Base-by-base conservation (phyloP, 2,329 filamentous ascomycete species). In the Elsinoe australis region DNA sequence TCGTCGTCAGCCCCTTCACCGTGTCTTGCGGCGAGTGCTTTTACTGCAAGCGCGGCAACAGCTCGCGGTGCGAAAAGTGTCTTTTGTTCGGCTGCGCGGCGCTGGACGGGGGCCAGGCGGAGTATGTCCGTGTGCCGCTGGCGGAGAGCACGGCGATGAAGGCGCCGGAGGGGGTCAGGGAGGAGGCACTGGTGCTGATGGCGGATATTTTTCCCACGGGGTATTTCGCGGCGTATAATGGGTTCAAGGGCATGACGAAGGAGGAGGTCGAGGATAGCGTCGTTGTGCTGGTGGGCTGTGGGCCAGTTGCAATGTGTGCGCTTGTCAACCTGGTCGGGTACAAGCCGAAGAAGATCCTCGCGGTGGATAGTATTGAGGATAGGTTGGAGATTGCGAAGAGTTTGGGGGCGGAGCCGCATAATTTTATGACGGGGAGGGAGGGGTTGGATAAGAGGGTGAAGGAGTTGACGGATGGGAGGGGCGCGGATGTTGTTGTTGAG, bases 201-300 rank as follows among this genome's bases (percentile, higher is more conserved):
- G 87, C 86, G 12, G 88, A 95, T 61, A 94, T 95, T 58, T 94
- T 92, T 65, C 88, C 88, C 22, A 75, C 72, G 0, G 85, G 89
- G 5, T 94, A 80, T 67, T 94, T 89, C 57, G 88, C 86, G 5
- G 85, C 85, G 3, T 74, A 76, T 50, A 92, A 87, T 59, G 89
- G 81, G 5, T 83, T 94, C 64, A 77, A 78, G 50, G 68, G 82
- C 59, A 72, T 82, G 31, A 71, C 67, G 10, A 58, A 60, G 10
- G 73, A 79, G 52, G 72, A 80, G 49, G 76, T 82, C 45, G 66
- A 72, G 14, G 77, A 86, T 38, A 78, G 80, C 51, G 85, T 82
- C 0, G 80, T 87, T 0, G 84, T 94, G 1, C 70, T 94, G 15
- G 78, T 95, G 51, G 89, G 89, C 4, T 94, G 88, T 60, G 89